Percentiles rank a stretch among this genome's conserved stretches.
Evolutionary conservation across 768 basidiomycete species (phyloP).

Genomic region (Termitomyces sp.): DNA sequence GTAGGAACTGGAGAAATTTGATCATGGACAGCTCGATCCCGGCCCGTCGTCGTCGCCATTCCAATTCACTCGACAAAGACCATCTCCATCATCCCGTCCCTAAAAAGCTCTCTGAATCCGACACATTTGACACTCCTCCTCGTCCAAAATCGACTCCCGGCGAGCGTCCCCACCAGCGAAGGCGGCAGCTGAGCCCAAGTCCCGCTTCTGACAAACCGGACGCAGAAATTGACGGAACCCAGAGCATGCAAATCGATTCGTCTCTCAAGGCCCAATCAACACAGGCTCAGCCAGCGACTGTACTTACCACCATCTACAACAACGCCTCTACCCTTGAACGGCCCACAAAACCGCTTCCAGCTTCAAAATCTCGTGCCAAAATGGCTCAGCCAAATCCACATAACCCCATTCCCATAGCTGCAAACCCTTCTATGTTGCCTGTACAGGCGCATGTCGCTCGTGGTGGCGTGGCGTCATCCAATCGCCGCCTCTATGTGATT

Average conservation of each 20-base stretch:
- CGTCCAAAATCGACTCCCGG: slow-evolving; percentile 75
- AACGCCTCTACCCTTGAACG: slow-evolving; percentile 33
- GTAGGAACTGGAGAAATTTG: slow-evolving; percentile 2
- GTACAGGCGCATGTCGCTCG: slow-evolving; percentile 74
- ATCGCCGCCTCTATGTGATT: slow-evolving; percentile 82
- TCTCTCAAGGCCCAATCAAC: slow-evolving; percentile 12
- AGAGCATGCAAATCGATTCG: slow-evolving; percentile 31
- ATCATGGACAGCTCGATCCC: slow-evolving; percentile 28
- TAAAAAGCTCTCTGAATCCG: slow-evolving; percentile 19
- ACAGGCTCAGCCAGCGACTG: slow-evolving; percentile 5
- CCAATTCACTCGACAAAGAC: slow-evolving; percentile 45
- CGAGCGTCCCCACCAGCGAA: slow-evolving; percentile 50
- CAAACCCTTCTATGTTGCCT: slow-evolving; percentile 81
- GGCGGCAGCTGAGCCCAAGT: slow-evolving; percentile 42
- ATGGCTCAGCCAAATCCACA: slow-evolving; percentile 37
- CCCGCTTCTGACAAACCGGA: slow-evolving; percentile 33
- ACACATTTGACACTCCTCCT: slow-evolving; percentile 47
- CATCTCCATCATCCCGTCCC: slow-evolving; percentile 23
- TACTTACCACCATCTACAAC: slow-evolving; percentile 23
- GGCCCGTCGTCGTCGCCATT: slow-evolving; percentile 61
- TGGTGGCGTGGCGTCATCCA: slow-evolving; percentile 46
- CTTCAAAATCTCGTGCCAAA: slow-evolving; percentile 49
- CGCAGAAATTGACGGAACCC: slow-evolving; percentile 21
- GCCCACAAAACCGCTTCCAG: slow-evolving; percentile 63
- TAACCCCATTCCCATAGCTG: slow-evolving; percentile 44